phyloP scores from a whole-genome alignment of 1,284 basidiomycete species.

The Trametes polyzona region DNA sequence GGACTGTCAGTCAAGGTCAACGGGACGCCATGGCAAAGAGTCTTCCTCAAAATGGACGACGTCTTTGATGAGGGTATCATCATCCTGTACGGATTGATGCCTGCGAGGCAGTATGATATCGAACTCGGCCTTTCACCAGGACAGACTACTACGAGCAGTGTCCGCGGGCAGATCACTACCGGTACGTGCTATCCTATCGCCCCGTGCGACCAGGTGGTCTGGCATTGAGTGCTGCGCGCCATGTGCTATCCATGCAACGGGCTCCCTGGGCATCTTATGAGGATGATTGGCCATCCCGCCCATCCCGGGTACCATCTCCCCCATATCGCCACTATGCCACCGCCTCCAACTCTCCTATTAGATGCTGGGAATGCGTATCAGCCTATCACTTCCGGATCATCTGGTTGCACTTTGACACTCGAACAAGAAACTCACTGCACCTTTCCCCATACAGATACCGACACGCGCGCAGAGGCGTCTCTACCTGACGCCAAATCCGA shows the following conservation, averaged over 20 bases:
- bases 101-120: conserved; percentile 79
- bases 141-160: conserved; percentile 50
- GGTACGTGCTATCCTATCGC: conserved; percentile 39
- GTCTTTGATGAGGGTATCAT: conserved; percentile 78
- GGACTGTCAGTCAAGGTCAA: conserved; percentile 81
- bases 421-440: background rate
- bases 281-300: conserved; percentile 9
- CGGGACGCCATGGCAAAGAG: conserved; percentile 71
- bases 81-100: conserved; percentile 80
- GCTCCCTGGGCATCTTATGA: conserved; percentile 8
- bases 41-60: conserved; percentile 77
- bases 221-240: background rate
- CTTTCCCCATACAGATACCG: conserved; percentile 17
- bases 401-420: background rate
- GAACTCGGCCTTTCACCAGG: conserved; percentile 73
- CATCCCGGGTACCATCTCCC: conserved; percentile 17
- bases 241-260: conserved; percentile 2
- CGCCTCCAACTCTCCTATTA: background rate
- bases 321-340: conserved; percentile 8
- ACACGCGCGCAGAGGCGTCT: conserved; percentile 20
- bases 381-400: conserved; percentile 5
- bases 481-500: conserved; percentile 16
- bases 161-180: conserved; percentile 65
- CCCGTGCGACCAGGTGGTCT: background rate
- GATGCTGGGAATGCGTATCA: conserved; percentile 3